These are phyloP conservation scores for Penicillium mononematosum DNA, from an alignment of 495 filamentous ascomycete genomes.

Conservation along the genomic window DNA sequence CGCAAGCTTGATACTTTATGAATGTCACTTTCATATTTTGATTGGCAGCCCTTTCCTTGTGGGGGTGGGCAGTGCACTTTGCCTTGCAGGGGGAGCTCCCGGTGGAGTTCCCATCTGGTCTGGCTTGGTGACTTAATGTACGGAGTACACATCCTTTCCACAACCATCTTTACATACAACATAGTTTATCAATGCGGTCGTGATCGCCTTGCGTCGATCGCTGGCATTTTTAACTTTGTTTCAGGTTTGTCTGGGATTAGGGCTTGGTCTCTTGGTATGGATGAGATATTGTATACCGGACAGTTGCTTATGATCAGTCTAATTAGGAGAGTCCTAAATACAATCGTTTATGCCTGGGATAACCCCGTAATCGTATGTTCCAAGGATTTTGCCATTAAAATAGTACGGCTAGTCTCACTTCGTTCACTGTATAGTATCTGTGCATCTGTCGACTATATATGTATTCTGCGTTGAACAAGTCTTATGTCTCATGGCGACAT, in stretches of 20 bases:
- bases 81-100: conserved; percentile 27
- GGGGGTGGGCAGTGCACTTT: conserved; percentile 33
- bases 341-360: not conserved
- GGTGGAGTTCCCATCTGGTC: conserved; percentile 23
- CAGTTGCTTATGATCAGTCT: not conserved
- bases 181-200: conserved; percentile 3
- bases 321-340: not conserved
- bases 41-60: conserved; percentile 23
- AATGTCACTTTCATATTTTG: not conserved
- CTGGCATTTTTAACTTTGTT: conserved; percentile 8
- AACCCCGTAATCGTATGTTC: not conserved
- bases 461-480: not conserved
- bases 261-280: not conserved
- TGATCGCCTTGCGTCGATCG: conserved; percentile 11
- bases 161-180: conserved; percentile 1
- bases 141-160: not conserved
- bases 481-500: not conserved
- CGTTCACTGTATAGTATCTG: not conserved
- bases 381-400: not conserved
- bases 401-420: not conserved
- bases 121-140: not conserved
- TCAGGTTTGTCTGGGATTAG: conserved; percentile 10
- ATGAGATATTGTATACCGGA: not conserved
- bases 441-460: too few relatives aligned
- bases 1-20: not conserved